Percentiles rank a stretch among this genome's conserved stretches.
Conservation (phyloP, 331 rosid genomes). For the Prunus yedoensis region DNA sequence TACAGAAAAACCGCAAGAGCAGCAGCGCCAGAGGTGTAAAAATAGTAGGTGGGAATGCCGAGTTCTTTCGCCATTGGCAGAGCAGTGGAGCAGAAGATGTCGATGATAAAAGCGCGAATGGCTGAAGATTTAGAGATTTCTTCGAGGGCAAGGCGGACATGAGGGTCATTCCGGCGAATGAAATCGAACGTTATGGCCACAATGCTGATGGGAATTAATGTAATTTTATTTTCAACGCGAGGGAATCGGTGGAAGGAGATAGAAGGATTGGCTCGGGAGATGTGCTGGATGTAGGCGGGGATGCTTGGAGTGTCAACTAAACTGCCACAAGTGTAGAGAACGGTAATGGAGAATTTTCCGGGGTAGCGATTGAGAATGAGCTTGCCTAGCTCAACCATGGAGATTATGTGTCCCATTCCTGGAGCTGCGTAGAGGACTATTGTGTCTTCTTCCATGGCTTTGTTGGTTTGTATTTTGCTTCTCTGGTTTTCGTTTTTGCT, state of each 20-base stretch:
- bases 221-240: not conserved
- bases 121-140: slow-evolving; percentile 14
- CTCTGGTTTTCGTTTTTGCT: not conserved
- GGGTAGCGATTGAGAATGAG: slow-evolving; percentile 18
- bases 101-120: slow-evolving; percentile 43
- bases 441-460: not conserved
- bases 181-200: slow-evolving; percentile 23
- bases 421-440: slow-evolving; percentile 37
- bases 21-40: slow-evolving; percentile 51
- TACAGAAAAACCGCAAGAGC: slow-evolving; percentile 22
- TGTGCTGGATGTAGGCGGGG: slow-evolving; percentile 21
- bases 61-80: slow-evolving; percentile 16
- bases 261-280: no score
- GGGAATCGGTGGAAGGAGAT: no score
- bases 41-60: slow-evolving; percentile 44
- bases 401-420: slow-evolving; percentile 45
- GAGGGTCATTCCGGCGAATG: slow-evolving; percentile 27
- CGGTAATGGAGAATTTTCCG: not conserved
- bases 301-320: slow-evolving; percentile 23
- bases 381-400: slow-evolving; percentile 55
- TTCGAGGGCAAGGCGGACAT: slow-evolving; percentile 23
- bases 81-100: slow-evolving; percentile 48
- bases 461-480: not conserved
- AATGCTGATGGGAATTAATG: not conserved
- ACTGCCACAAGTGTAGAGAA: slow-evolving; percentile 49